Evolutionary conservation across 2,329 filamentous ascomycete genomes (phyloP).

Genomic region (Neopestalotiopsis sp.): DNA sequence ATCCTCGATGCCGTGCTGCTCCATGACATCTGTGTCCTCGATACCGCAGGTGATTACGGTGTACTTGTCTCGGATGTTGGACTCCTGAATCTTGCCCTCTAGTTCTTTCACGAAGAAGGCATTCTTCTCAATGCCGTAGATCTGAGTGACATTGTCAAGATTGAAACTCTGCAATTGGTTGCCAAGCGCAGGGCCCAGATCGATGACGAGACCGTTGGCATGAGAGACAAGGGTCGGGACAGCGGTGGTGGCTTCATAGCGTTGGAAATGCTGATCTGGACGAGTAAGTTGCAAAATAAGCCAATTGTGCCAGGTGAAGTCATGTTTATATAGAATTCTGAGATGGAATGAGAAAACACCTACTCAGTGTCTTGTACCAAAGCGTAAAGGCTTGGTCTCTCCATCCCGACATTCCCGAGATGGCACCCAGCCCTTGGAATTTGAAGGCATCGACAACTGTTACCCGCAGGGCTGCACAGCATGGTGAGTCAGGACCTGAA

Average conservation of each 20-base stretch:
- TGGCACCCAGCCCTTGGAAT: neutral
- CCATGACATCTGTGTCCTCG: conserved; percentile 7
- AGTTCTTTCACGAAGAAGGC: neutral
- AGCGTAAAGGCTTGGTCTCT: neutral
- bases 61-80: neutral
- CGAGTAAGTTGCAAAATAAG: neutral
- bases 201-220: neutral
- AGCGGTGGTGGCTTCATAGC: conserved; percentile 1
- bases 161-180: neutral
- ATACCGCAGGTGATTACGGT: conserved; percentile 6
- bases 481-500: neutral
- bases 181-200: neutral
- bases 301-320: neutral
- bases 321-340: neutral
- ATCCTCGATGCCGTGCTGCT: neutral
- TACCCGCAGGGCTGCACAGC: neutral
- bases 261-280: neutral
- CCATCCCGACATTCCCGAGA: neutral
- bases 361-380: conserved; percentile 11
- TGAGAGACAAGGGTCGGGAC: neutral
- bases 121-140: conserved; percentile 12
- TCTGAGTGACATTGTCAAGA: neutral
- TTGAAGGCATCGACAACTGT: neutral
- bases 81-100: neutral
- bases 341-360: neutral